Conservation (phyloP, 2,329 filamentous ascomycete genomes). For the Epichloe uncinata region DNA sequence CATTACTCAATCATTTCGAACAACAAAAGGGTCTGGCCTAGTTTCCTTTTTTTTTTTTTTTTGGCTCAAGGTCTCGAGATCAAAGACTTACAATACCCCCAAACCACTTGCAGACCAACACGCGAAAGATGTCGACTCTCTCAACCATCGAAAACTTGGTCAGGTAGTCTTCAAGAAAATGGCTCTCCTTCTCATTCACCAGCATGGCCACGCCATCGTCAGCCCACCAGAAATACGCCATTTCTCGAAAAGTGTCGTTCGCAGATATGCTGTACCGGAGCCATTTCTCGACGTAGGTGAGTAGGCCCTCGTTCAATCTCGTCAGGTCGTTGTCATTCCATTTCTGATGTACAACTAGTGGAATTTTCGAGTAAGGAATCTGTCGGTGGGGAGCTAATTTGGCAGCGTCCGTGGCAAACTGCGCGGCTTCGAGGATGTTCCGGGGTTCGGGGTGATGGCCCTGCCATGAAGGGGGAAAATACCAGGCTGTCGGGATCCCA, state of each 20-base stretch:
- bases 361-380: constrained; percentile 12
- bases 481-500: constrained; percentile 9
- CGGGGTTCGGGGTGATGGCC: constrained; percentile 6
- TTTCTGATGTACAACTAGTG: constrained; percentile 13
- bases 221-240: constrained; percentile 15
- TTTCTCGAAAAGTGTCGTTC: constrained; percentile 4
- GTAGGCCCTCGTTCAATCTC: constrained; percentile 9
- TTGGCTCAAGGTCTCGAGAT: neutral
- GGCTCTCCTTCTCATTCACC: constrained; percentile 9
- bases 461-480: constrained; percentile 11
- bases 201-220: constrained; percentile 11
- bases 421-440: constrained; percentile 12
- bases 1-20: no score
- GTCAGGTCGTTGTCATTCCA: constrained; percentile 8
- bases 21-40: no score
- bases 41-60: no score
- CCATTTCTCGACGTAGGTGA: constrained; percentile 13
- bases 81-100: constrained; percentile 12
- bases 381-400: constrained; percentile 5
- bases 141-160: constrained; percentile 11
- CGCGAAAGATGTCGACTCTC: constrained; percentile 12
- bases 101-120: constrained; percentile 12
- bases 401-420: constrained; percentile 10
- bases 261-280: constrained; percentile 7
- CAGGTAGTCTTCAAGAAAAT: constrained; percentile 8